These are phyloP conservation scores for Chrysanthemum seticuspe DNA, from an alignment of 129 eudicot species.

Conservation along the genomic window DNA sequence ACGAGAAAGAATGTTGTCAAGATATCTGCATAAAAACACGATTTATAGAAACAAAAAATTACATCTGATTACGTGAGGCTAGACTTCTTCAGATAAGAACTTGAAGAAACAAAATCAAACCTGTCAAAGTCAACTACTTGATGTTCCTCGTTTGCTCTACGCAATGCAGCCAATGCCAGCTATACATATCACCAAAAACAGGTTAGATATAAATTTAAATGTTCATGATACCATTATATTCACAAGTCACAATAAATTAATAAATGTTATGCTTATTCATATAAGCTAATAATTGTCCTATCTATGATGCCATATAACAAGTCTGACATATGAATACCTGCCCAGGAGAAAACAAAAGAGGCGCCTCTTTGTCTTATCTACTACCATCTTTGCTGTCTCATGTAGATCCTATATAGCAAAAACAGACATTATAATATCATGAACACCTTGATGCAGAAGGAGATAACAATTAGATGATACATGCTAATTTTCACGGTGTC, in stretches of 20 bases:
- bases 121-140: constrained; percentile 72
- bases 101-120: constrained; percentile 28
- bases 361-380: constrained; percentile 81
- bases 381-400: constrained; percentile 63
- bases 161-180: constrained; percentile 93
- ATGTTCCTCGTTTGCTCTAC: constrained; percentile 61
- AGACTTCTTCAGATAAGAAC: background rate
- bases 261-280: background rate
- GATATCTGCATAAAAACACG: constrained; percentile 48
- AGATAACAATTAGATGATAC: too few relatives aligned
- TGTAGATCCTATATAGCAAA: constrained; percentile 45
- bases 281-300: background rate
- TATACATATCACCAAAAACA: constrained; percentile 32
- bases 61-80: background rate
- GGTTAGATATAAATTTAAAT: background rate
- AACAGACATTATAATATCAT: constrained; percentile 3
- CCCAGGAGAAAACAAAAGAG: constrained; percentile 91
- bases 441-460: background rate
- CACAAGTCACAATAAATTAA: background rate
- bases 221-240: background rate
- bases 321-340: constrained; percentile 47
- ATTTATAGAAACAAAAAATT: constrained; percentile 3
- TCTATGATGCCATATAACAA: background rate
- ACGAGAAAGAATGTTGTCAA: constrained; percentile 56
- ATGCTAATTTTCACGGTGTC: too few relatives aligned